Evolutionary conservation across 2,329 filamentous ascomycete genomes (phyloP).

Genomic region (Shiraia sp.): DNA sequence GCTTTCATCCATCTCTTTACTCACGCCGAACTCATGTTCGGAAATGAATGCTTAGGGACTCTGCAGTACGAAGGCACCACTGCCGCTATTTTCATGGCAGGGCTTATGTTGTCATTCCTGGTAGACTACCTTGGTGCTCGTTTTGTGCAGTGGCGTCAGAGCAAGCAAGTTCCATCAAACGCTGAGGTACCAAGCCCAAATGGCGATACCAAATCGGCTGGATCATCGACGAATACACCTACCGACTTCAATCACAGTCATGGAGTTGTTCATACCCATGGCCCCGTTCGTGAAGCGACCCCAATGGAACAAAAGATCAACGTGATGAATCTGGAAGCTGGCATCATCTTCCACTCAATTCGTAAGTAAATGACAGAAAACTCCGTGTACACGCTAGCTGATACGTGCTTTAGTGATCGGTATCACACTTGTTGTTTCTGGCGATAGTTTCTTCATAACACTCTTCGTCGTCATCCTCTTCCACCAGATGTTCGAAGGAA

Average conservation of each 20-base stretch:
- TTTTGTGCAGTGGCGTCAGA: slow-evolving; percentile 50
- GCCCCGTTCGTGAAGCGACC: slow-evolving; percentile 20
- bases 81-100: slow-evolving; percentile 73
- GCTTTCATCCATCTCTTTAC: slow-evolving; percentile 74
- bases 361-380: slow-evolving; percentile 49
- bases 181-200: slow-evolving; percentile 15
- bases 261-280: slow-evolving; percentile 23
- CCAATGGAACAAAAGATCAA: slow-evolving; percentile 55
- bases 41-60: slow-evolving; percentile 68
- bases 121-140: slow-evolving; percentile 70
- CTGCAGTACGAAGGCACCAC: slow-evolving; percentile 71
- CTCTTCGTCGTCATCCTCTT: slow-evolving; percentile 70
- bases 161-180: slow-evolving; percentile 16
- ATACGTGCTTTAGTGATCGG: slow-evolving; percentile 57
- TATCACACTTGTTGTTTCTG: slow-evolving; percentile 61
- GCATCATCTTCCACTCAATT: slow-evolving; percentile 75
- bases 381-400: not conserved
- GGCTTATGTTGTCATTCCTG: slow-evolving; percentile 72
- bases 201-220: slow-evolving; percentile 17
- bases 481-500: slow-evolving; percentile 78
- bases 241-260: slow-evolving; percentile 20
- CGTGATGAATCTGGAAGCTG: slow-evolving; percentile 72
- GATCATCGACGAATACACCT: slow-evolving; percentile 8
- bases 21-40: slow-evolving; percentile 73
- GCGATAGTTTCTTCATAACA: slow-evolving; percentile 56